Evolutionary conservation across 495 filamentous ascomycete genomes (phyloP).

Genomic region (Penicillium dipodomyicola): DNA sequence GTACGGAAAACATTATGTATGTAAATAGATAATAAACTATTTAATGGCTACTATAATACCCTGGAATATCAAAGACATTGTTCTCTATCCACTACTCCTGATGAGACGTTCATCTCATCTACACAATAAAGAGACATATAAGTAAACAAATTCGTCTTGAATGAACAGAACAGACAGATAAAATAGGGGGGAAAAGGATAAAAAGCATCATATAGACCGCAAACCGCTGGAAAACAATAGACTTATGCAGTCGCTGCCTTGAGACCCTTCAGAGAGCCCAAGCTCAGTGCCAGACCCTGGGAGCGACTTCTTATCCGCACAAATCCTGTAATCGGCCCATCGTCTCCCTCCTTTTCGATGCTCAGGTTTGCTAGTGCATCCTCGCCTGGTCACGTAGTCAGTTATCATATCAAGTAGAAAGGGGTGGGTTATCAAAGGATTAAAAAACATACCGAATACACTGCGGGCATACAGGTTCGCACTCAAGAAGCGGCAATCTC

Average conservation of each 20-base stretch:
- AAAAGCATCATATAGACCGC: constrained; percentile 32
- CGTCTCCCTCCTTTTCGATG: constrained; percentile 95
- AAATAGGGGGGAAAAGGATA: constrained; percentile 24
- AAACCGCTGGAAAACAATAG: constrained; percentile 32
- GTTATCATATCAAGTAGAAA: constrained; percentile 10
- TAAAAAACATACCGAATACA: constrained; percentile 81
- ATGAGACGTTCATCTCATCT: constrained; percentile 20
- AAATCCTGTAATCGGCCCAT: constrained; percentile 97
- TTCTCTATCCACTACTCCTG: constrained; percentile 33
- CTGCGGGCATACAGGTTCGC: constrained; percentile 97
- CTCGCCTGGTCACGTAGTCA: constrained; percentile 67
- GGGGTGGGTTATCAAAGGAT: constrained; percentile 11
- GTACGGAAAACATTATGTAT: too few relatives aligned
- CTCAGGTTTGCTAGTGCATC: constrained; percentile 97
- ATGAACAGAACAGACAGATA: constrained; percentile 20
- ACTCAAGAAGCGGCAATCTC: constrained; percentile 96
- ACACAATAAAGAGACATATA: constrained; percentile 31
- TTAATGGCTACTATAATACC: not conserved
- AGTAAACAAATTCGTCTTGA: constrained; percentile 35
- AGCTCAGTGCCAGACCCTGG: constrained; percentile 89
- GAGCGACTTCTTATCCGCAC: constrained; percentile 97
- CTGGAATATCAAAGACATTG: constrained; percentile 18
- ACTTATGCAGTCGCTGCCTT: constrained; percentile 56
- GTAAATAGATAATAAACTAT: not conserved
- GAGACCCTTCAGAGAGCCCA: constrained; percentile 93